Evolutionary conservation across 768 basidiomycete genomes (phyloP).

Genomic region (Amanita pallidorosea): DNA sequence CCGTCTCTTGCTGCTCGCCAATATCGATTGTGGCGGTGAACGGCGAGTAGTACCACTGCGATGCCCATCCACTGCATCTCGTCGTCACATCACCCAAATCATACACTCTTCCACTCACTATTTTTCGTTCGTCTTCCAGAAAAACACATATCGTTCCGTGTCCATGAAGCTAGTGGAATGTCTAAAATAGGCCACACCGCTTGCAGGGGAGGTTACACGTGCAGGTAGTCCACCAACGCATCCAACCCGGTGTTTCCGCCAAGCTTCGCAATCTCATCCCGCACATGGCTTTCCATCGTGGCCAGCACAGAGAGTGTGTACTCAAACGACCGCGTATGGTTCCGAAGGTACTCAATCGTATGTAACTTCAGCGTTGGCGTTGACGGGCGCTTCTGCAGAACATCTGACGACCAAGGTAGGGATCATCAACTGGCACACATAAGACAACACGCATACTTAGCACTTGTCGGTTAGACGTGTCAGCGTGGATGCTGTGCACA

Average conservation of each 20-base stretch:
- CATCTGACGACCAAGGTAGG: slow-evolving; percentile 37
- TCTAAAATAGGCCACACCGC: not conserved
- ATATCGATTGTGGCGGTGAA: slow-evolving; percentile 29
- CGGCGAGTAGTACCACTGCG: slow-evolving; percentile 37
- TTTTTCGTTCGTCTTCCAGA: slow-evolving; percentile 31
- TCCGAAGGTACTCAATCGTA: slow-evolving; percentile 67
- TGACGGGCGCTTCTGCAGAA: slow-evolving; percentile 80
- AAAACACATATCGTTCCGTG: slow-evolving; percentile 30
- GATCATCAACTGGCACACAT: not conserved
- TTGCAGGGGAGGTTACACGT: slow-evolving; percentile 15
- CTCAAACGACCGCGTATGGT: slow-evolving; percentile 74
- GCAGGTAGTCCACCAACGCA: slow-evolving; percentile 42
- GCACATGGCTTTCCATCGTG: slow-evolving; percentile 56
- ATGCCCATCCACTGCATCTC: slow-evolving; percentile 30
- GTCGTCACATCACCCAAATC: not conserved
- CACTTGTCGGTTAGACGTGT: slow-evolving; percentile 67
- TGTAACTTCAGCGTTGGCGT: slow-evolving; percentile 75
- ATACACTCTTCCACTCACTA: slow-evolving; percentile 21
- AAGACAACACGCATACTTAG: slow-evolving; percentile 49
- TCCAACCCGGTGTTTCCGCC: slow-evolving; percentile 69
- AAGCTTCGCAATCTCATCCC: slow-evolving; percentile 55
- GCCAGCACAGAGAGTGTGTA: slow-evolving; percentile 70
- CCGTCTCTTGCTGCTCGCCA: slow-evolving; percentile 17
- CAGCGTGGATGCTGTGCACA: slow-evolving; percentile 78
- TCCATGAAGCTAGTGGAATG: not conserved